These are phyloP conservation scores for Leptographium procerum DNA, from an alignment of 2,329 filamentous ascomycete species.

Conservation along the genomic window DNA sequence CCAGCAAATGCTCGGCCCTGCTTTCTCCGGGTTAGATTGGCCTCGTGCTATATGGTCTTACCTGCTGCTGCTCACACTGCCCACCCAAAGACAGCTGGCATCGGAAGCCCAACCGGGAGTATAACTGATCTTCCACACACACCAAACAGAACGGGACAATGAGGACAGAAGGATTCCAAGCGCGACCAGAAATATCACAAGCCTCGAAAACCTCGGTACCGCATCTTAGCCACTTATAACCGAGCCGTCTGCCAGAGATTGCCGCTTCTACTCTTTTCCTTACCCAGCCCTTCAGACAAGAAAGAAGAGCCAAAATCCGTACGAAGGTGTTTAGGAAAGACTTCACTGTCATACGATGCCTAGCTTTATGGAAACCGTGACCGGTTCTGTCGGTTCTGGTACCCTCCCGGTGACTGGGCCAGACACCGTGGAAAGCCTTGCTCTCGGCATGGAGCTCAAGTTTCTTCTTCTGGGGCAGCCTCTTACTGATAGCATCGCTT, in stretches of 20 bases:
- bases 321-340: not conserved
- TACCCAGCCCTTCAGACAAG: not conserved
- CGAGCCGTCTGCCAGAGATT: not conserved
- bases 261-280: not conserved
- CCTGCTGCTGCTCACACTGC: not conserved
- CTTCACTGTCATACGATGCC: not conserved
- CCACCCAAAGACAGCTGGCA: not conserved
- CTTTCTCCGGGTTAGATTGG: not conserved
- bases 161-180: not conserved
- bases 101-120: not conserved
- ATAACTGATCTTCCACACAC: not conserved
- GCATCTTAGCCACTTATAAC: too few species aligned
- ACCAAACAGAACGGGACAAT: not conserved
- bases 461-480: constrained; percentile 19
- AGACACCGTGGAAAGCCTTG: constrained; percentile 14
- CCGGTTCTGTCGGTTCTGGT: not conserved
- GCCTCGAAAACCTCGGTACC: not conserved
- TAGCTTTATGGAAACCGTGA: not conserved
- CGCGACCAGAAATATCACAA: not conserved
- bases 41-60: not conserved
- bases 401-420: not conserved
- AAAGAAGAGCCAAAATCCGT: not conserved
- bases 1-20: not conserved
- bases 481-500: not conserved
- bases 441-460: constrained; percentile 23